Evolutionary conservation across 371 early-diverging fungal genomes (phyloP).

Genomic region (Mortierella sp.): DNA sequence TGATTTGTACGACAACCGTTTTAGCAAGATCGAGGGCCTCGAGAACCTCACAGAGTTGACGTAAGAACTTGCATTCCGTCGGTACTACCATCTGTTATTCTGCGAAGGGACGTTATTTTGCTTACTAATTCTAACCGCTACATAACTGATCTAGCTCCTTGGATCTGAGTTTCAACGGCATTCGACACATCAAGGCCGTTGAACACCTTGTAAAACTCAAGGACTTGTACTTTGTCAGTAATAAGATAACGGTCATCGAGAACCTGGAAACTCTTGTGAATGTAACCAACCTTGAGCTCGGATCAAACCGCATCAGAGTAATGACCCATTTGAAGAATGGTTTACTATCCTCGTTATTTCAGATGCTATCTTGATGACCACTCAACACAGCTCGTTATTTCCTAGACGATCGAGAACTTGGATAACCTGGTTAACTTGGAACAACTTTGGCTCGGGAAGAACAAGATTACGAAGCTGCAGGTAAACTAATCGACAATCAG

Average conservation of each 20-base stretch:
- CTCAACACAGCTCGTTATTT: not conserved
- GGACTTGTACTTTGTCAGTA: constrained; percentile 87
- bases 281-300: constrained; percentile 90
- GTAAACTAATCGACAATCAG: constrained; percentile 52
- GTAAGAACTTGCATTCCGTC: constrained; percentile 58
- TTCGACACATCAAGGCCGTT: constrained; percentile 78
- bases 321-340: not conserved
- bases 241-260: constrained; percentile 84
- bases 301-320: constrained; percentile 94
- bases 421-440: constrained; percentile 82
- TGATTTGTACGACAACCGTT: constrained; percentile 97
- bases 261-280: constrained; percentile 75
- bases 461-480: constrained; percentile 90
- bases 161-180: constrained; percentile 95
- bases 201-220: constrained; percentile 67
- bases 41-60: constrained; percentile 68
- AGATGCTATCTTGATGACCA: no score
- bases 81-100: not conserved
- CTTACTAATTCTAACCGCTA: not conserved
- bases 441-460: constrained; percentile 97
- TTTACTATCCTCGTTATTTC: not conserved
- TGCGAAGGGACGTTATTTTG: not conserved
- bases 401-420: constrained; percentile 84
- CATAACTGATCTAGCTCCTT: constrained; percentile 63
- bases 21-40: constrained; percentile 80